A percentile compares a stretch with the other conserved stretches of the same genome.
Evolutionary conservation across 2,329 filamentous ascomycete genomes (phyloP).

Genomic region (Neofusicoccum kwambonambiense): DNA sequence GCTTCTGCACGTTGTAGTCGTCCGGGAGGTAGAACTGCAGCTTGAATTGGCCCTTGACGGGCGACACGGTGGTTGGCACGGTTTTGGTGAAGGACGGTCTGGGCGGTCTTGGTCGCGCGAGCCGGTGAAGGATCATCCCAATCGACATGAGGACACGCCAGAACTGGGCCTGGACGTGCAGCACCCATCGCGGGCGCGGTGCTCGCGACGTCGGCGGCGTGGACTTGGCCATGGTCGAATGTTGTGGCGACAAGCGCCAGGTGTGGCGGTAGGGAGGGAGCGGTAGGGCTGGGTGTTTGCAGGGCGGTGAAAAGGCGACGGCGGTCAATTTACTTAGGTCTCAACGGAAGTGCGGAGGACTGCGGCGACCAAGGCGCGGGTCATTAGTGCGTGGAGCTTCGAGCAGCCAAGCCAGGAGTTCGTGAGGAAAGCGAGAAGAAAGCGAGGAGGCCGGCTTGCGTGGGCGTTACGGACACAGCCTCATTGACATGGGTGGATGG

Average conservation of each 20-base stretch:
- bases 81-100: slow-evolving; percentile 58
- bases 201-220: neutral
- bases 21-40: slow-evolving; percentile 63
- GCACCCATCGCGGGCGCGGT: slow-evolving; percentile 54
- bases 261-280: neutral
- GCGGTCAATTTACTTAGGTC: neutral
- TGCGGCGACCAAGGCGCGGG: neutral
- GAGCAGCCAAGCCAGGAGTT: neutral
- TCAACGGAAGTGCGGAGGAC: neutral
- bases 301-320: neutral
- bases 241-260: neutral
- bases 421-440: neutral
- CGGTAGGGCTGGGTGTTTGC: neutral
- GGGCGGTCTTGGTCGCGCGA: slow-evolving; percentile 61
- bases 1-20: slow-evolving; percentile 46
- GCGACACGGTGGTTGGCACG: slow-evolving; percentile 52
- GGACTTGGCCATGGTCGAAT: slow-evolving; percentile 3
- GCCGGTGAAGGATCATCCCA: slow-evolving; percentile 66
- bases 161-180: slow-evolving; percentile 62
- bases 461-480: neutral
- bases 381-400: neutral
- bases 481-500: slow-evolving; percentile 1
- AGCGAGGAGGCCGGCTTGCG: neutral
- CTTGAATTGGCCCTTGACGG: slow-evolving; percentile 46
- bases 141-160: slow-evolving; percentile 68